Base-by-base conservation (phyloP, 768 basidiomycete genomes). In the Kwoniella sp. region DNA sequence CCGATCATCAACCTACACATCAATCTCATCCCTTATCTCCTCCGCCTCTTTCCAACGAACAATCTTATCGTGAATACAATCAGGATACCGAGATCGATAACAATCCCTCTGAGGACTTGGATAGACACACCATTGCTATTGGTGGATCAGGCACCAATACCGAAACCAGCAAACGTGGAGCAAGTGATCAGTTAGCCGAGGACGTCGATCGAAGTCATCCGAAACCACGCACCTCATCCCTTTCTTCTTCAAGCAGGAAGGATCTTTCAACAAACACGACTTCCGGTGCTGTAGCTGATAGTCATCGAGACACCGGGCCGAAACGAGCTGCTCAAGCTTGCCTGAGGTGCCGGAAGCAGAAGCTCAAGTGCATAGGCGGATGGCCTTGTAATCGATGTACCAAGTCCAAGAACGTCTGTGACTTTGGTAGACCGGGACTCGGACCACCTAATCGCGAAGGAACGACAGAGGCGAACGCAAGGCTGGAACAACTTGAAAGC, bases 401-500 rank as follows among this genome's bases (percentile, higher is more conserved):
- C 17, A 57, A 64, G 26, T 52, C 68, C 0, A 65, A 68, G 26
- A 51, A 64, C 26, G 30, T 63, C 13, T 72, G 71, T 44, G 66
- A 68, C 53, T 72, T 72, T 40, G 64, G 67, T 36, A 21, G 54
- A 48, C 52, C 47, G 24, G 55, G 66, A 44, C 17, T 58, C 36
- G 25, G 47, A 46, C 44, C 52, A 27, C 40, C 60, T 1, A 46
- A 47, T 21, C 19, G 36, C 19, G 51, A 51, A 22, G 64, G 59
- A 50, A 33, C 37, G 8, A 51, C 29, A 19, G 66, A 51, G 17
- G 56, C 63, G n/a, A 72, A 64, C 47, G 50, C 68, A 17, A 48
- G 71, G 50, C 53, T 72, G 46, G 71, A 67, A 60, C 71, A 73
- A 44, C 60, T 72, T 2, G 71, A 72, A 53, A 67, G 64, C 26